phyloP scores from a whole-genome alignment of 164 flowering plant species.

The Magnolia sinica region DNA sequence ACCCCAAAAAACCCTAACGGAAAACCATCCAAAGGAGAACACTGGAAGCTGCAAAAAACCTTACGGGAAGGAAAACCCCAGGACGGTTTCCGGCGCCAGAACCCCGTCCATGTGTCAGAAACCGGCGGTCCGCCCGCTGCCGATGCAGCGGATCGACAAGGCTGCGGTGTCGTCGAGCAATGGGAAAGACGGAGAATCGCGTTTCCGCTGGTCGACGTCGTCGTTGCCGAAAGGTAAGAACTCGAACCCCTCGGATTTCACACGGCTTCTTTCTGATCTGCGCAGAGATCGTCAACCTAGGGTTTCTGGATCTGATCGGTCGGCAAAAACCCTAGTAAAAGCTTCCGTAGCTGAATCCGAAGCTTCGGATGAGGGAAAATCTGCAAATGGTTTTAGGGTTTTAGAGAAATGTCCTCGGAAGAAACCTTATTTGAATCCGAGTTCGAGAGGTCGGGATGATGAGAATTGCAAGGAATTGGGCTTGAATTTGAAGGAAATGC shows the following conservation, averaged over 20 bases:
- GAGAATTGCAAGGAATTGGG: conserved; percentile 13
- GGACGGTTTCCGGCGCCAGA: conserved; percentile 27
- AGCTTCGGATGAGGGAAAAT: conserved; percentile 4
- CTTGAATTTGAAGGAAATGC: not conserved
- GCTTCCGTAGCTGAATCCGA: not conserved
- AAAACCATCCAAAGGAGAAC: conserved; percentile 30
- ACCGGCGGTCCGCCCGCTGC: conserved; percentile 37
- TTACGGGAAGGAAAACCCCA: conserved; percentile 53
- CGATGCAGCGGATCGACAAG: conserved; percentile 48
- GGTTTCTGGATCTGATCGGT: conserved; percentile 17
- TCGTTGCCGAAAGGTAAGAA: conserved; percentile 81
- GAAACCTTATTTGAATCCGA: conserved; percentile 11
- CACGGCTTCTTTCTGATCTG: conserved; percentile 44
- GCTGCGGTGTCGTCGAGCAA: not conserved
- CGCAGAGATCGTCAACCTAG: conserved; percentile 38
- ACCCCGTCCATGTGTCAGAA: conserved; percentile 33
- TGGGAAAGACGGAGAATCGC: conserved; percentile 17
- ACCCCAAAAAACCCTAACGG: conserved; percentile 40
- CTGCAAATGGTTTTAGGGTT: conserved; percentile 17
- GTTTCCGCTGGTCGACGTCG: conserved; percentile 50
- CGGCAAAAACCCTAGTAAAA: conserved; percentile 7
- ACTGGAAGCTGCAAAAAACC: conserved; percentile 24
- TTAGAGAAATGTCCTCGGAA: conserved; percentile 22
- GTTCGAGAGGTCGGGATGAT: conserved; percentile 19
- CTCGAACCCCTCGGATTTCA: conserved; percentile 66